phyloP scores from a whole-genome alignment of 176 grass and related monocot genomes.

The Elaeis guineensis region DNA sequence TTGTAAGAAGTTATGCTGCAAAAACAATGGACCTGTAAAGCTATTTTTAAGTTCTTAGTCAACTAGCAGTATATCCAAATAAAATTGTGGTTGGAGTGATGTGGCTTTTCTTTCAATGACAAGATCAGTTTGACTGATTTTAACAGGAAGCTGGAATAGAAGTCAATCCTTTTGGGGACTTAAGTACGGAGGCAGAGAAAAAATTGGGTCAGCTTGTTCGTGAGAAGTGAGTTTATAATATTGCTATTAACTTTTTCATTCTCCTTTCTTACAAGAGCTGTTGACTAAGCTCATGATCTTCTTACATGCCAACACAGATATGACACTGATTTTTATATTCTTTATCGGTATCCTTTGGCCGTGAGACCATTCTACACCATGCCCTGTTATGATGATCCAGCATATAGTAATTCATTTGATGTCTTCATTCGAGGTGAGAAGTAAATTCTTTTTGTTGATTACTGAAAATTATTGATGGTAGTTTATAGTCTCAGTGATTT shows the following conservation, averaged over 20 bases:
- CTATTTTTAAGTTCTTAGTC: no score
- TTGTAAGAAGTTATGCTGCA: no score
- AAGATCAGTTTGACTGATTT: conserved; percentile 19
- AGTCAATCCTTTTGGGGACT: conserved; percentile 85
- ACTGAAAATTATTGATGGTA: no score
- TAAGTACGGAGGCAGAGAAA: conserved; percentile 85
- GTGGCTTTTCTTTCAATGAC: background rate
- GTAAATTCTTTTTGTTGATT: no score
- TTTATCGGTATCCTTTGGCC: conserved; percentile 76
- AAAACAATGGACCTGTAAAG: no score
- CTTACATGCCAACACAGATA: conserved; percentile 43
- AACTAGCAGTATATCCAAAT: background rate
- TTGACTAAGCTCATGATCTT: background rate
- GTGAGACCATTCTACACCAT: conserved; percentile 95
- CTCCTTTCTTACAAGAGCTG: no score
- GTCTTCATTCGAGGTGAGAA: conserved; percentile 88
- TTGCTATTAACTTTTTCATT: background rate
- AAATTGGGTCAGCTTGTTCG: conserved; percentile 77
- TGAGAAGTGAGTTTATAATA: conserved; percentile 51
- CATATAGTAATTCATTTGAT: conserved; percentile 92
- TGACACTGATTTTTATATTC: conserved; percentile 82
- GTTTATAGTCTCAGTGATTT: no score
- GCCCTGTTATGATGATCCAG: conserved; percentile 71
- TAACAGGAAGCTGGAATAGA: conserved; percentile 77
- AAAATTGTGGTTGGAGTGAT: no score